Percentiles rank a stretch among this genome's conserved stretches.
Conservation (phyloP, 306 rosid genomes). For the Vigna hirtella region DNA sequence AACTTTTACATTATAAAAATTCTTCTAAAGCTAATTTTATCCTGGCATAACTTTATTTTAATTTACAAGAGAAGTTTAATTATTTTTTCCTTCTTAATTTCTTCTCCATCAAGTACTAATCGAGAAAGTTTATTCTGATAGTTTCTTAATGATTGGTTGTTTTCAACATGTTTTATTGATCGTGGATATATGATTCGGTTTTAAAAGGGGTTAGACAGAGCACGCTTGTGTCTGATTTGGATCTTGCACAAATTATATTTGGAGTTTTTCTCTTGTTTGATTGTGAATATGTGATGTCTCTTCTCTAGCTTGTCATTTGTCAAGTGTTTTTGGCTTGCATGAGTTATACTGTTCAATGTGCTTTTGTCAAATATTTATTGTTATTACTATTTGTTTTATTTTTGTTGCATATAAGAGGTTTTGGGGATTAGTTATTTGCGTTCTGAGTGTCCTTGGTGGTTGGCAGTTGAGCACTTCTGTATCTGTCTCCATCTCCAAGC, state of each 20-base stretch:
- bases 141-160: not conserved
- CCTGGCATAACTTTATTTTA: not conserved
- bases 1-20: not conserved
- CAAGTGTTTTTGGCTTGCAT: not conserved
- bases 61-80: not conserved
- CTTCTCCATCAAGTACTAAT: not conserved
- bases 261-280: not conserved
- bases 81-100: not conserved
- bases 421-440: conserved; percentile 7
- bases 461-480: conserved; percentile 55
- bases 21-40: not conserved
- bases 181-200: too few species aligned
- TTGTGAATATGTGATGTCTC: not conserved
- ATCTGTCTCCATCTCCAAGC: conserved; percentile 52
- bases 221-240: not conserved
- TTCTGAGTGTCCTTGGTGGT: conserved; percentile 33
- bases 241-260: not conserved
- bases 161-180: not conserved
- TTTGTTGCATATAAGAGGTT: not conserved
- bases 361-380: not conserved
- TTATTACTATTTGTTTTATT: not conserved
- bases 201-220: too few species aligned
- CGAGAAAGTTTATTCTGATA: not conserved
- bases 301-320: conserved; percentile 22
- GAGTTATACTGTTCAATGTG: conserved; percentile 4